Base-by-base conservation (phyloP, 169 alveolate species). In the Plasmodium yoelii region DNA sequence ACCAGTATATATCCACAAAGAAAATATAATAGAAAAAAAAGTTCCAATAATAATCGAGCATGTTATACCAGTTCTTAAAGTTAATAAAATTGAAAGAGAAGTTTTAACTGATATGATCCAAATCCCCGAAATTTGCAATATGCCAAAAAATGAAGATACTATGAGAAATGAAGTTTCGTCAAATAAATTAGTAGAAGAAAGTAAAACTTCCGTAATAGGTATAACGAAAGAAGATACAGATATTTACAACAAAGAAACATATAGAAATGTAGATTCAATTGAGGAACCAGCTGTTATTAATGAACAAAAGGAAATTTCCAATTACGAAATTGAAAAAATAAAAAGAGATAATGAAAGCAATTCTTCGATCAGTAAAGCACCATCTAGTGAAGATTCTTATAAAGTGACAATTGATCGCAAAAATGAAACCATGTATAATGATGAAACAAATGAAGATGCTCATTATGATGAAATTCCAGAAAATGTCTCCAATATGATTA, bases 1-100 rank as follows among this genome's bases (percentile, higher is more conserved):
- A 51, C 90, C 90, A 39, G 84, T 82, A 22, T 82, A 82, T 19
- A 28, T 82, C 56, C 90, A 82, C 46, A 82, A 82, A 46, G 84
- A 82, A 82, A 82, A 82, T n/a, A 82, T 82, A 13, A 82, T 82
- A 67, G 84, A 65, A 57, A 82, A 82, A 61, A 82, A 82, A 44
- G 84, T 82, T 8, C 90, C 90, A 46, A 28, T 82, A 82, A 68
- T 82, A 19, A 68, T 82, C 22, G 90, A 82, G 47, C 80, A 82
- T 13, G 90, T 82, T 67, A 39, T 82, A 28, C 90, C 90, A 53
- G 90, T 82, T 26, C 72, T 82, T 55, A 65, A 53, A 24, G 82
- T 82, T 9, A 82, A 82, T 34, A 82, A 19, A 68, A 56, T 67
- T 12, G 90, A 82, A 60, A 82, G 65, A 70, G 84, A 82, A 46